Conservation (phyloP, 2,329 filamentous ascomycete genomes). For the Cladosporium velox region DNA sequence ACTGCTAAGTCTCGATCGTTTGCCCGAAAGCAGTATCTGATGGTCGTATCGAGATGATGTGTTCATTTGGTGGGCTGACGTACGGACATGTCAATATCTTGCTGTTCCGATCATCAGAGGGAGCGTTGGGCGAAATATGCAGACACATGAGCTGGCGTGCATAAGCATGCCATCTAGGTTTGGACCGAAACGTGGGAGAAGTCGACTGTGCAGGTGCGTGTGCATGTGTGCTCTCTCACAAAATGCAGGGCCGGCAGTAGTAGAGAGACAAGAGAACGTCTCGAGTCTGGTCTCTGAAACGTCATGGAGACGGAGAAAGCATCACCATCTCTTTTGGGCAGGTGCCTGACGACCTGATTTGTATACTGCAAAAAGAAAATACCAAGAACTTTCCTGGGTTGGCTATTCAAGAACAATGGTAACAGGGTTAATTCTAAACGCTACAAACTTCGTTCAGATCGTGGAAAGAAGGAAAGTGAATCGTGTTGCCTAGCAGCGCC, state of each 20-base stretch:
- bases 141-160: conserved; percentile 4
- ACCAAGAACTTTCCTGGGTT: background rate
- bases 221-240: background rate
- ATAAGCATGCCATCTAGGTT: conserved; percentile 1
- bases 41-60: background rate
- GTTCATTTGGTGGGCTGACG: background rate
- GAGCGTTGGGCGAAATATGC: background rate
- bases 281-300: background rate
- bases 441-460: background rate
- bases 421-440: conserved; percentile 4
- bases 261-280: background rate
- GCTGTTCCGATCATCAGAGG: background rate
- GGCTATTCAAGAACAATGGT: background rate
- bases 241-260: background rate
- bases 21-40: background rate
- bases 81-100: background rate
- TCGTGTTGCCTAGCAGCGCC: conserved; percentile 17
- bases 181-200: conserved; percentile 19
- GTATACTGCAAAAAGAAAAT: background rate
- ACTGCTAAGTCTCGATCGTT: background rate
- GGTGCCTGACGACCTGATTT: background rate
- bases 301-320: background rate
- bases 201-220: conserved; percentile 6
- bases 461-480: conserved; percentile 5
- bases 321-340: background rate